Evolutionary conservation across 257 asterid genomes (phyloP).

Genomic region (Linderniella brevidens): DNA sequence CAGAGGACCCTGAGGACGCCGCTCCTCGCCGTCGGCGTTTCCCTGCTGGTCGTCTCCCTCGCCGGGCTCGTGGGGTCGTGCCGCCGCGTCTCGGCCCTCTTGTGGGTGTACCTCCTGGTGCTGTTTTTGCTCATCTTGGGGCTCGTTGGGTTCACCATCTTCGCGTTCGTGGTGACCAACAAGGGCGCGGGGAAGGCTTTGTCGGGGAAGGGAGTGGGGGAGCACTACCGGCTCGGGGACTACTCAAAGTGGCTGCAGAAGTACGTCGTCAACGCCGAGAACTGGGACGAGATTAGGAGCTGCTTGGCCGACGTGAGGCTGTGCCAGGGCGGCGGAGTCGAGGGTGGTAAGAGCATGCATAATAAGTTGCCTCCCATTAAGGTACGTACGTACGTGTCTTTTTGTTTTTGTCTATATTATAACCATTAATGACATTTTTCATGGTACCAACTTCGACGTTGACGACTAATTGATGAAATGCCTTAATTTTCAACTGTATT

Average conservation of each 20-base stretch:
- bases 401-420: no score
- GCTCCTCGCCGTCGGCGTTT: slow-evolving; percentile 56
- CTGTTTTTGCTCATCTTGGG: slow-evolving; percentile 69
- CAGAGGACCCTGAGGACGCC: slow-evolving; percentile 62
- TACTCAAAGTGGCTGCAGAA: slow-evolving; percentile 80
- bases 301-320: slow-evolving; percentile 54
- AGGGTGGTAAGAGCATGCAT: no score
- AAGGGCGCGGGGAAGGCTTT: slow-evolving; percentile 64
- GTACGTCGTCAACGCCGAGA: slow-evolving; percentile 24
- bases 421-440: no score
- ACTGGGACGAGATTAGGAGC: slow-evolving; percentile 53
- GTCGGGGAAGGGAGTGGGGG: slow-evolving; percentile 51
- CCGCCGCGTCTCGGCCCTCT: slow-evolving; percentile 59
- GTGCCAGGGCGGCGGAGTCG: slow-evolving; percentile 31
- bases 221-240: slow-evolving; percentile 71
- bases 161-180: slow-evolving; percentile 83
- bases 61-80: slow-evolving; percentile 79
- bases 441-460: no score
- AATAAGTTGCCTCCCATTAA: no score
- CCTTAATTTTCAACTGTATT: no score
- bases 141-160: slow-evolving; percentile 60
- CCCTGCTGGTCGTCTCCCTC: slow-evolving; percentile 50
- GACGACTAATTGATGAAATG: no score
- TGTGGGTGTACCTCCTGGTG: slow-evolving; percentile 63
- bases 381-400: no score